Base-by-base conservation (phyloP, 345 rosid species). In the Melaleuca alternifolia region DNA sequence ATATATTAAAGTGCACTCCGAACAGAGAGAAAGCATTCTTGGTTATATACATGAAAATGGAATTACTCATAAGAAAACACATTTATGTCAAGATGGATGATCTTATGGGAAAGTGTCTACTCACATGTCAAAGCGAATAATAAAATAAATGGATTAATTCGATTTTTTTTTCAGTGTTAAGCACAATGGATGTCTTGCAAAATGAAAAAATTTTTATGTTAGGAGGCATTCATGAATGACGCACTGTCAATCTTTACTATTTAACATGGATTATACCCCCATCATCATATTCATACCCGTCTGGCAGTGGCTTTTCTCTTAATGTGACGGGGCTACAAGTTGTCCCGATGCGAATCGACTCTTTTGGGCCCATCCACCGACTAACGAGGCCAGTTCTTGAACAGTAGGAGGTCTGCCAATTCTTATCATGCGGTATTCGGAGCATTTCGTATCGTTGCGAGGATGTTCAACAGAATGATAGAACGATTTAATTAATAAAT, bases 81-180 rank as follows among this genome's bases (percentile, higher is more conserved):
- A 0, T 4, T 30, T 65, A 16, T 18, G 30, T 1, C 1, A 4
- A 0, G 5, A 1, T 15, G 1, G 3, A 0, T 30, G 44, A 62
- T 9, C 11, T 62, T 13, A 5, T 10, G 28, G 13, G 1, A 2
- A 24, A 56, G 28, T 54, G 10, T 10, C 12, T 1, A 3, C 9
- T 5, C 5, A 4, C 3, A 54, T 2, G 4, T 10, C 2, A 28
- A 13, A 61, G 2, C 7, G 2, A 2, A 61, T 0, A 1, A 2
- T 61, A 61, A 0, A 1, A n/a, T 16, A 5, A 61, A 1, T 6
- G 30, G n/a, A 0, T 28, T 6, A 61, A n/a, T 7, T 61, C 18
- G 1, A 4, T 7, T 6, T 1, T 12, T 2, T 9, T 62, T 62
- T 62, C 7, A 1, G 44, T 30, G 21, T 15, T 7, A 3, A 6